phyloP scores from a whole-genome alignment of 1,284 basidiomycete species.

The Leccinum variabile region DNA sequence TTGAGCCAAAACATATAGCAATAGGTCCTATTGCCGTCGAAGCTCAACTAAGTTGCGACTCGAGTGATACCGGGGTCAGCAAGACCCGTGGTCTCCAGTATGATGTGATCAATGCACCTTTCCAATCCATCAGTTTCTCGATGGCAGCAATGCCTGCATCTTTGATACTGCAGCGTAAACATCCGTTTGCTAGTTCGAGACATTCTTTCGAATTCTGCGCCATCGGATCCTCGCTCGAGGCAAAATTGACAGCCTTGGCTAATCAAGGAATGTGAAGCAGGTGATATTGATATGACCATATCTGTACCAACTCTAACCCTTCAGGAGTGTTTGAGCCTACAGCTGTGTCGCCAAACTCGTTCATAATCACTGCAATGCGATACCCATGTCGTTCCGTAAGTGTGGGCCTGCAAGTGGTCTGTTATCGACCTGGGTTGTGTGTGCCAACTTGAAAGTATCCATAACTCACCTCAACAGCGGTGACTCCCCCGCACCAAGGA shows the following conservation, averaged over 20 bases:
- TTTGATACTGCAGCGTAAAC: constrained; percentile 92
- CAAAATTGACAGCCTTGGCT: constrained; percentile 79
- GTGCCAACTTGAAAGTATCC: neutral
- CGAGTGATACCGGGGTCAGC: constrained; percentile 78
- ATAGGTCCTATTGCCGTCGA: constrained; percentile 56
- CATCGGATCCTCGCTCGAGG: constrained; percentile 62
- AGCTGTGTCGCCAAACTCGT: constrained; percentile 86
- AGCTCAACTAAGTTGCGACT: constrained; percentile 1
- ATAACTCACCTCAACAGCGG: constrained; percentile 71
- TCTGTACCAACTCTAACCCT: constrained; percentile 46
- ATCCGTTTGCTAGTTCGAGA: constrained; percentile 89
- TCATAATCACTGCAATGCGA: constrained; percentile 96
- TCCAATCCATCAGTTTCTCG: constrained; percentile 80
- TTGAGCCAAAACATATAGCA: constrained; percentile 89
- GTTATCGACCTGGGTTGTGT: neutral
- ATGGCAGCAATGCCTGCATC: constrained; percentile 89
- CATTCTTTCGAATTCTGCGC: constrained; percentile 74
- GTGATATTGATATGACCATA: constrained; percentile 36
- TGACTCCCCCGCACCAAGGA: constrained; percentile 89
- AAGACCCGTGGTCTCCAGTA: constrained; percentile 90
- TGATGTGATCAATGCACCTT: constrained; percentile 86
- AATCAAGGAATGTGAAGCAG: constrained; percentile 9
- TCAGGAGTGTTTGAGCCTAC: constrained; percentile 38
- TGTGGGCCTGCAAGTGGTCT: constrained; percentile 61
- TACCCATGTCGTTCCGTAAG: constrained; percentile 90